Base-by-base conservation (phyloP, 805 yeast genomes). In the Teunomyces panamensis region DNA sequence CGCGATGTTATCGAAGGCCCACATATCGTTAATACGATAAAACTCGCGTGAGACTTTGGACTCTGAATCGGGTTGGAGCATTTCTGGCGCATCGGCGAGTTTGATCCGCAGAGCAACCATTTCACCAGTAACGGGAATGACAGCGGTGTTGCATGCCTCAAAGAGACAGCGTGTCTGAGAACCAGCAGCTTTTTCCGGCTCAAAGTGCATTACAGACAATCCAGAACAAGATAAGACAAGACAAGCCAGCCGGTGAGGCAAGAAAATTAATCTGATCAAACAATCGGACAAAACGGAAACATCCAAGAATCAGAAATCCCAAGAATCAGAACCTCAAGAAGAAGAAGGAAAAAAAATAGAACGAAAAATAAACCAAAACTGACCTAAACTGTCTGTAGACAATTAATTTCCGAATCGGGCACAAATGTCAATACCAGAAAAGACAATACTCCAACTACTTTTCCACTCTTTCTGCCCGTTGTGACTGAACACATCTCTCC, bases 1-100 rank as follows among this genome's bases (percentile, higher is more conserved):
- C 1, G 89, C 91, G 41, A 87, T 78, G 56, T 87, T 87, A 52
- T 87, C 91, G 56, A 87, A 87, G 52, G 80, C 87, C 94, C 94
- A 87, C 45, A 83, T 81, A 56, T 85, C 88, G 2, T 65, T 57
- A 1, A 84, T 67, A 27, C 68, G 56, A 37, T 74, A 69, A 56
- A 81, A 83, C 4, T 26, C 14, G 14, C 27, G 35, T 2, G 51
- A 5, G 36, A 8, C 16, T 16, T n/a, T 33, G 39, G 29, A 13
- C 2, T 44, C 51, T 20, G 24, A 20, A 29, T 46, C 39, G 26
- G 17, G 49, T 28, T 33, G 43, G 20, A 13, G 52, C 39, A 26
- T 48, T 26, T 34, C 28, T 44, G n/a, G 39, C 35, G 8, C 46
- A 16, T 11, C 8, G 7, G 39, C 10, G 39, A 36, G 39, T 14